Conservation (phyloP, 345 rosid genomes). For the Balakata baccata region DNA sequence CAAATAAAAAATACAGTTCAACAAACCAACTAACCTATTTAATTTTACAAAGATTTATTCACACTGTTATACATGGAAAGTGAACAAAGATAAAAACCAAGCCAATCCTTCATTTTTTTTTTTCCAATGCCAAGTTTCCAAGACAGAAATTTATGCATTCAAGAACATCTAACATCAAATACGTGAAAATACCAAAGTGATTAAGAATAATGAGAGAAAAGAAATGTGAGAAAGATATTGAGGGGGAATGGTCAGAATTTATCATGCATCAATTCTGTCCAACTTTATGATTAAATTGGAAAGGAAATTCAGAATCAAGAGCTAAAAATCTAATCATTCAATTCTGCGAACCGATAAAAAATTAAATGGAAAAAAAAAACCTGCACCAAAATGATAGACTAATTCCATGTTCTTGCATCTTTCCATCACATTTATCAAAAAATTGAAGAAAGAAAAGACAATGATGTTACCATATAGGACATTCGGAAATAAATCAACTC, state of each 20-base stretch:
- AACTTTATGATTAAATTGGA: background rate
- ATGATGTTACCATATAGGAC: background rate
- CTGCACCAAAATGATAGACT: background rate
- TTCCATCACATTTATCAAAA: background rate
- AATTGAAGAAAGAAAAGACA: background rate
- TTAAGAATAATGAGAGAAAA: background rate
- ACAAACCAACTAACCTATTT: background rate
- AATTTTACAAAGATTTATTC: background rate
- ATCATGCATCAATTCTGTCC: background rate
- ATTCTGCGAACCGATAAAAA: background rate
- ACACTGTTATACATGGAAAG: background rate
- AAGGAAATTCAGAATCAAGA: background rate
- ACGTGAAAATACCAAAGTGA: background rate
- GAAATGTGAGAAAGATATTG: background rate
- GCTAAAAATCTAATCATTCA: background rate
- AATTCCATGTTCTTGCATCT: background rate
- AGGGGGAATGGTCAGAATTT: background rate
- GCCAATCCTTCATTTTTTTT: background rate
- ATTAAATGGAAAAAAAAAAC: background rate
- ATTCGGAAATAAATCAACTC: background rate
- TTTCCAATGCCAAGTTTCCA: background rate
- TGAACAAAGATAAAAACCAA: background rate
- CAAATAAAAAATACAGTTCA: background rate
- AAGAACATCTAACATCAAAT: background rate
- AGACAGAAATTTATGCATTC: background rate